phyloP scores from a whole-genome alignment of 352 stramenopile genomes.

The Pythium folliculosum region DNA sequence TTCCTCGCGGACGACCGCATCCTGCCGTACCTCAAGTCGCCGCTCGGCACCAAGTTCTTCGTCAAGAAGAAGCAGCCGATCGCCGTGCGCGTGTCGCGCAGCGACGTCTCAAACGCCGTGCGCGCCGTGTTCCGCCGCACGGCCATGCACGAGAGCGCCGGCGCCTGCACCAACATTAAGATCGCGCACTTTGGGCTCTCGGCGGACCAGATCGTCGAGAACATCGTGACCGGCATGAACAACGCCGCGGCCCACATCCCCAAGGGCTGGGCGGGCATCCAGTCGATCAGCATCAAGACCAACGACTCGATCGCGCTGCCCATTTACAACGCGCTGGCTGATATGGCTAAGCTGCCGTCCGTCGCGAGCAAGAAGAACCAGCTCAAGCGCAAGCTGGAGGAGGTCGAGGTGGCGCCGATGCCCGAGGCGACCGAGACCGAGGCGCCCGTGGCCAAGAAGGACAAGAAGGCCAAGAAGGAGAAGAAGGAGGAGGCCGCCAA shows the following conservation, averaged over 20 bases:
- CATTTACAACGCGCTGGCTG: conserved; percentile 85
- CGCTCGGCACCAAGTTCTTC: conserved; percentile 74
- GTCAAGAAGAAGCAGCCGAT: conserved; percentile 79
- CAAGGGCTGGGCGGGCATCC: conserved; percentile 91
- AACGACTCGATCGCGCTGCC: conserved; percentile 83
- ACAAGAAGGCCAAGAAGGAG: conserved; percentile 1
- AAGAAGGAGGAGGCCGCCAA: too few species aligned
- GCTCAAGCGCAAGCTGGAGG: conserved; percentile 69
- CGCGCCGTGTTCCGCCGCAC: conserved; percentile 65
- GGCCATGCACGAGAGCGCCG: conserved; percentile 81
- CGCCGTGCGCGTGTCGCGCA: conserved; percentile 69
- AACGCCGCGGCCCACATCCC: conserved; percentile 75
- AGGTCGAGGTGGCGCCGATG: conserved; percentile 27
- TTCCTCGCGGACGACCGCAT: conserved; percentile 82
- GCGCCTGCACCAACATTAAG: conserved; percentile 90
- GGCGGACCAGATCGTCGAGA: conserved; percentile 69
- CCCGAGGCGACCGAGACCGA: conserved; percentile 12
- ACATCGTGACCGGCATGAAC: conserved; percentile 75
- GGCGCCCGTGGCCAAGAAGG: conserved; percentile 16
- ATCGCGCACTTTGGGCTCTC: conserved; percentile 69
- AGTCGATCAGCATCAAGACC: conserved; percentile 92
- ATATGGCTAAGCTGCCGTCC: conserved; percentile 61
- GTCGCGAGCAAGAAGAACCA: conserved; percentile 50
- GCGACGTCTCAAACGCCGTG: conserved; percentile 49
- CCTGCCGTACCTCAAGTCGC: conserved; percentile 66